Evolutionary conservation across 2,329 filamentous ascomycete species (phyloP).

Genomic region (Diaporthe vaccinii): DNA sequence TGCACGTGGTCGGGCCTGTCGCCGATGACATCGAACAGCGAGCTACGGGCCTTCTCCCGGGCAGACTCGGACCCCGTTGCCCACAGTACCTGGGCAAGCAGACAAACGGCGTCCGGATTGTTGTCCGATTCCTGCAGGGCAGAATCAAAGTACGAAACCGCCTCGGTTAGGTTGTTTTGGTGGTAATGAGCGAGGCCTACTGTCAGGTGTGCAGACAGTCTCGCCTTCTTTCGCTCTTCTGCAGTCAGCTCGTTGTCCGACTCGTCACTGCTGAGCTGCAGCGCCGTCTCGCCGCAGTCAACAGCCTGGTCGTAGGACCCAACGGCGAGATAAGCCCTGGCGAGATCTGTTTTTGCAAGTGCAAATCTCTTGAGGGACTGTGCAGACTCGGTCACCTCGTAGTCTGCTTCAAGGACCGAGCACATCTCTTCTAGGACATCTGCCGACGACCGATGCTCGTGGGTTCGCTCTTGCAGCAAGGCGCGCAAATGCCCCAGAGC

Average conservation of each 20-base stretch:
- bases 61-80: conserved; percentile 84
- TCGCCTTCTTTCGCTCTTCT: conserved; percentile 76
- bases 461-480: conserved; percentile 84
- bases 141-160: conserved; percentile 83
- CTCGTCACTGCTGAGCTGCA: conserved; percentile 83
- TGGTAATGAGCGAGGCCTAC: conserved; percentile 88
- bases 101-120: conserved; percentile 86
- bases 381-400: conserved; percentile 84
- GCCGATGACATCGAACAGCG: conserved; percentile 86
- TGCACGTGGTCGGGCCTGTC: conserved; percentile 80
- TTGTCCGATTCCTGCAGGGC: conserved; percentile 82
- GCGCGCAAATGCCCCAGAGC: conserved; percentile 83
- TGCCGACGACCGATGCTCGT: conserved; percentile 75
- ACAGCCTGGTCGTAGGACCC: conserved; percentile 76
- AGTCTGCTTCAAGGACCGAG: conserved; percentile 80
- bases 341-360: conserved; percentile 87
- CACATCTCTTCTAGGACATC: conserved; percentile 76
- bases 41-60: conserved; percentile 80
- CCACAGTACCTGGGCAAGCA: conserved; percentile 94
- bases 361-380: conserved; percentile 82
- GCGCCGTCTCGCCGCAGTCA: conserved; percentile 83
- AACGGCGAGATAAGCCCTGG: conserved; percentile 82
- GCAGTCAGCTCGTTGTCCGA: conserved; percentile 74
- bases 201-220: conserved; percentile 88
- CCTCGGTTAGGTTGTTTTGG: conserved; percentile 72